phyloP scores from a whole-genome alignment of 2,329 filamentous ascomycete genomes.

The Stylonectria norvegica region DNA sequence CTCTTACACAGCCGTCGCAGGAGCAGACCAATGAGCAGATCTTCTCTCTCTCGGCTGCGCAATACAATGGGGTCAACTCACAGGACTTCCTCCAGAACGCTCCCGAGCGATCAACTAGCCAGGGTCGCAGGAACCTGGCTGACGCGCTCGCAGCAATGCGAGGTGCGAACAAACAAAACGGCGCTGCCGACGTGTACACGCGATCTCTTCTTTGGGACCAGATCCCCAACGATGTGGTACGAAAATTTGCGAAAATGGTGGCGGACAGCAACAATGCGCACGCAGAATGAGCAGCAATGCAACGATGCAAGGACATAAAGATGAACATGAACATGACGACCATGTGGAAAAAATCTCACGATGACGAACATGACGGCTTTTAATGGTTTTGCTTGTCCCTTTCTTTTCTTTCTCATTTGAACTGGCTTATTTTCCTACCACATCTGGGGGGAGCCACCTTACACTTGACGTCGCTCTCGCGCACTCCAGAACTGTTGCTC shows the following conservation, averaged over 20 bases:
- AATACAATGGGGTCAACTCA: slow-evolving; percentile 73
- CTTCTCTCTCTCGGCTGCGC: slow-evolving; percentile 79
- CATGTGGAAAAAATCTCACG: slow-evolving; percentile 36
- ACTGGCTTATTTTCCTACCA: slow-evolving; percentile 23
- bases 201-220: slow-evolving; percentile 91
- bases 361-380: slow-evolving; percentile 32
- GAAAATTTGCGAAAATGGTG: slow-evolving; percentile 89
- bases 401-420: slow-evolving; percentile 25
- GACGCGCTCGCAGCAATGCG: slow-evolving; percentile 80
- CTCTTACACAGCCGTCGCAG: slow-evolving; percentile 70
- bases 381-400: slow-evolving; percentile 17
- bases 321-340: slow-evolving; percentile 31
- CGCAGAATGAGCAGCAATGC: slow-evolving; percentile 43
- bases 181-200: slow-evolving; percentile 84
- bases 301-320: slow-evolving; percentile 41
- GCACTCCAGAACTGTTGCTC: slow-evolving; percentile 46
- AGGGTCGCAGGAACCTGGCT: slow-evolving; percentile 70
- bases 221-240: slow-evolving; percentile 86
- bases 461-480: slow-evolving; percentile 32
- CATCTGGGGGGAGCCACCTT: slow-evolving; percentile 24
- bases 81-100: slow-evolving; percentile 65
- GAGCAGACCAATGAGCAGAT: slow-evolving; percentile 85
- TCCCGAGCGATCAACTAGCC: slow-evolving; percentile 53
- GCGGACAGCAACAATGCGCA: slow-evolving; percentile 62
- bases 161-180: slow-evolving; percentile 61